A percentile compares a stretch with the other conserved stretches of the same genome.
phyloP scores from a whole-genome alignment of 495 filamentous ascomycete genomes.

The Talaromyces borbonicus region DNA sequence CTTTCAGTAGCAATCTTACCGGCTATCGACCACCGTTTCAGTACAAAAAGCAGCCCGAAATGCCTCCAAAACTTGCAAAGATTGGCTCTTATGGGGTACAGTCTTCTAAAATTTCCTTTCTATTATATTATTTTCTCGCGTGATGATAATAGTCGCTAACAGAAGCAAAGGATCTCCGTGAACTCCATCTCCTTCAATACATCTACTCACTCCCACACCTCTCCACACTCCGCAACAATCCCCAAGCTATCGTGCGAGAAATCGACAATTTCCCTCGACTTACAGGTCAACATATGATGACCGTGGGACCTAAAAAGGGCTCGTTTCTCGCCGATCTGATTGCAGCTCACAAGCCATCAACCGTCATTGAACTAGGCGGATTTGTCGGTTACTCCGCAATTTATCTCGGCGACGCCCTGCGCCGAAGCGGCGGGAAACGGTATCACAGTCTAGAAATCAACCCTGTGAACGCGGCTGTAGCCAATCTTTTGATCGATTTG shows the following conservation, averaged over 20 bases:
- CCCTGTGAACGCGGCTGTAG: slow-evolving; percentile 56
- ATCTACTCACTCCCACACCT: slow-evolving; percentile 50
- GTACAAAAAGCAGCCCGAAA: not conserved
- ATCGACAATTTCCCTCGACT: slow-evolving; percentile 63
- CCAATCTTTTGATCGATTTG: slow-evolving; percentile 51
- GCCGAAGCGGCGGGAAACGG: slow-evolving; percentile 44
- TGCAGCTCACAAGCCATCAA: slow-evolving; percentile 48
- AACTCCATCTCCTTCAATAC: slow-evolving; percentile 60
- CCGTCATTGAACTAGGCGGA: slow-evolving; percentile 71
- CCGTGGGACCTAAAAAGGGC: slow-evolving; percentile 65
- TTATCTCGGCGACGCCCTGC: slow-evolving; percentile 54
- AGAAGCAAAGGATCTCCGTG: slow-evolving; percentile 63
- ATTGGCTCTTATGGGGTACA: slow-evolving; percentile 5
- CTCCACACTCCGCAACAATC: slow-evolving; percentile 52
- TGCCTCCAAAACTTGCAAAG: slow-evolving; percentile 1
- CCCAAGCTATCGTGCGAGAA: slow-evolving; percentile 49
- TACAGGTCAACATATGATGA: slow-evolving; percentile 60
- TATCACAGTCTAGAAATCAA: slow-evolving; percentile 62
- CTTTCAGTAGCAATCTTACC: too few relatives aligned
- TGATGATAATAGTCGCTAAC: slow-evolving; percentile 11
- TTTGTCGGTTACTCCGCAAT: slow-evolving; percentile 77
- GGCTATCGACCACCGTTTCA: too few relatives aligned
- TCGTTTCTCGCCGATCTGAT: slow-evolving; percentile 57
- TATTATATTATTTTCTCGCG: not conserved
- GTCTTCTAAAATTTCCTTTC: not conserved